A percentile compares a stretch with the other conserved stretches of the same genome.
Conservation (phyloP, 1,139 yeast species). For the Citeromyces hawaiiensis region DNA sequence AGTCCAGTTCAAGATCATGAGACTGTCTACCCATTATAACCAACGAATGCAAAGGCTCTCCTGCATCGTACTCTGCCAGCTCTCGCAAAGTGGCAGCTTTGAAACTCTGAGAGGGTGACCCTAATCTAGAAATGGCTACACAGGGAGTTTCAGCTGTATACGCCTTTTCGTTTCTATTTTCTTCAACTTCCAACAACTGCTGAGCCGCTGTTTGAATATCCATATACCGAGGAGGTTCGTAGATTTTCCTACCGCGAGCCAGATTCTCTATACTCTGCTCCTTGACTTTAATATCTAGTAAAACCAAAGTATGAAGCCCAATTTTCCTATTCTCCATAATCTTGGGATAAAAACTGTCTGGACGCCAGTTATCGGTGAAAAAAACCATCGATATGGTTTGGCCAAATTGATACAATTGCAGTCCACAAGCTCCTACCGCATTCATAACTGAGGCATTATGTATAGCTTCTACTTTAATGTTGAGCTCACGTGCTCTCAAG, state of each 20-base stretch:
- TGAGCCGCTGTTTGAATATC: slow-evolving; percentile 77
- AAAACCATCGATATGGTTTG: slow-evolving; percentile 93
- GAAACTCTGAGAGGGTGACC: slow-evolving; percentile 72
- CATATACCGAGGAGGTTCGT: slow-evolving; percentile 97
- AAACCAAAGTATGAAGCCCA: slow-evolving; percentile 81
- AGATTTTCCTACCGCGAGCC: slow-evolving; percentile 85
- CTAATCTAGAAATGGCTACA: slow-evolving; percentile 83
- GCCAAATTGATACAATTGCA: slow-evolving; percentile 90
- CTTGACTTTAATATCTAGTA: slow-evolving; percentile 89
- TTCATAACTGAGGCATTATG: slow-evolving; percentile 98
- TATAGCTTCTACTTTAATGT: slow-evolving; percentile 65
- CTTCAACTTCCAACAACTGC: slow-evolving; percentile 82
- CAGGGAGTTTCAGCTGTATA: slow-evolving; percentile 85
- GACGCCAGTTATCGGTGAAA: slow-evolving; percentile 92
- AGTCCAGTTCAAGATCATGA: slow-evolving; percentile 87
- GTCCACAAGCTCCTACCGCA: slow-evolving; percentile 96
- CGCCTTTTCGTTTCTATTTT: slow-evolving; percentile 54
- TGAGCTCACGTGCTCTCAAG: slow-evolving; percentile 76
- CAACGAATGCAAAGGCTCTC: slow-evolving; percentile 88
- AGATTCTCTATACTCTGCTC: slow-evolving; percentile 91
- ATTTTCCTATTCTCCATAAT: slow-evolving; percentile 78
- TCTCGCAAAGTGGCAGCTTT: slow-evolving; percentile 76
- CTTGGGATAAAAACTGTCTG: slow-evolving; percentile 88
- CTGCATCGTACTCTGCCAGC: slow-evolving; percentile 72
- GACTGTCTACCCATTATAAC: slow-evolving; percentile 87